Base-by-base conservation (phyloP, 768 basidiomycete species). In the Mrakia hoshinonis region DNA sequence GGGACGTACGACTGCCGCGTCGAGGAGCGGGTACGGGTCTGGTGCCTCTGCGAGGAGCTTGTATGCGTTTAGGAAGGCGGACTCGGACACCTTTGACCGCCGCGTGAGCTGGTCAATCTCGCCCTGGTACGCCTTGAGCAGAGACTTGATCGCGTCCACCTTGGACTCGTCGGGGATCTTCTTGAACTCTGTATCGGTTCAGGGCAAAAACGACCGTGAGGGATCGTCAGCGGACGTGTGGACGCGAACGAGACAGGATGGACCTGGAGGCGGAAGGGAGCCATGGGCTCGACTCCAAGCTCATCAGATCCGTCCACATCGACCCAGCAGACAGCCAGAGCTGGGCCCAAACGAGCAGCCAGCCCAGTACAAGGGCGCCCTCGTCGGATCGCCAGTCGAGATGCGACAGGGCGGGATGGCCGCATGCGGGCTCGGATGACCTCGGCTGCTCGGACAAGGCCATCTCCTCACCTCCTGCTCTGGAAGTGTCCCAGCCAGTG, bases 51-150 rank as follows among this genome's bases (percentile, higher is more conserved):
- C 93, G 10, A 99, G 81, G 26, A 95, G 86, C 78, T 98, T 98
- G 84, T 98, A 98, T 24, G 94, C 89, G 76, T 87, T 91, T n/a
- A 98, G 83, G 80, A 99, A 98, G 0, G 93, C 91, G 76, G 90
- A 94, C 83, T 99, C 96, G 12, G 93, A 89, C 29, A 85, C 81
- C 78, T 97, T 97, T 48, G 89, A 91, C 11, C 96, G 89, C 75
- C 91, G 89, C 0, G 95, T 98, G 74, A 99, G 86, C 77, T 83
- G 88, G 82, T 99, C 96, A 70, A 99, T 97, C 81, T 98, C 96
- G 3, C 87, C 85, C 80, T 98, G 95, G 82, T 97, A 97, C 0
- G 92, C 93, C 82, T 95, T 97, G 67, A 99, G 83, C 26, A 99
- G 83, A 13, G 86, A 86, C 81, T 96, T 98, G 85, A 95, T 90